phyloP scores from a whole-genome alignment of 164 flowering plant species.

The Vitis amurensis region DNA sequence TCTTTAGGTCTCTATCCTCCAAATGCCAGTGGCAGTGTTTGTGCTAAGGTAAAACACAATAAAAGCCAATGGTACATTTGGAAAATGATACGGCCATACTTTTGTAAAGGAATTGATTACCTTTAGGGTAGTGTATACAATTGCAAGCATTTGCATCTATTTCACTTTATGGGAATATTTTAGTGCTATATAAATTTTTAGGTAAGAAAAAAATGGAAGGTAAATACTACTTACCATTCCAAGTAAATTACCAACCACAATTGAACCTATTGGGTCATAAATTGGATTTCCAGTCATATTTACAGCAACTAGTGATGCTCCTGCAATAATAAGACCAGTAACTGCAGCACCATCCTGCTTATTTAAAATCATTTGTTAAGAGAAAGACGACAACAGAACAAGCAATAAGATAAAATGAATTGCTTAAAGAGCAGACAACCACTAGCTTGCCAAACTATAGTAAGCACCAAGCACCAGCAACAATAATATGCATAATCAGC shows the following conservation, averaged over 20 bases:
- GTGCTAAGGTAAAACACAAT: no score
- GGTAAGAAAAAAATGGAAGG: neutral
- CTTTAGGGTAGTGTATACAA: neutral
- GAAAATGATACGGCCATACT: neutral
- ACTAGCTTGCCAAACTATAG: no score
- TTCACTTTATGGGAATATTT: neutral
- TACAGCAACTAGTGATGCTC: slow-evolving; percentile 89
- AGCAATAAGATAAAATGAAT: no score
- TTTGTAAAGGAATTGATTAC: neutral
- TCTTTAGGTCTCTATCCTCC: no score
- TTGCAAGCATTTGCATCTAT: neutral
- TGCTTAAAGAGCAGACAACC: no score
- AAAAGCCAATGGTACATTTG: no score
- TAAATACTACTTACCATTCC: slow-evolving; percentile 66
- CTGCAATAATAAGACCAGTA: slow-evolving; percentile 88
- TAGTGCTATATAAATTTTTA: no score
- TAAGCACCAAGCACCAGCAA: no score
- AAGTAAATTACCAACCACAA: slow-evolving; percentile 87
- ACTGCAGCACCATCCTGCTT: slow-evolving; percentile 99
- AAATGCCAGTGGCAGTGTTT: no score
- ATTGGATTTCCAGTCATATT: slow-evolving; percentile 86
- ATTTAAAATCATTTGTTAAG: slow-evolving; percentile 8
- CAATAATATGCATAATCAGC: no score
- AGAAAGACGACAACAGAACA: neutral
- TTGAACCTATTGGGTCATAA: slow-evolving; percentile 94